Evolutionary conservation across 192 early-diverging fungal species (phyloP).

Genomic region (Entrophospora sp.): DNA sequence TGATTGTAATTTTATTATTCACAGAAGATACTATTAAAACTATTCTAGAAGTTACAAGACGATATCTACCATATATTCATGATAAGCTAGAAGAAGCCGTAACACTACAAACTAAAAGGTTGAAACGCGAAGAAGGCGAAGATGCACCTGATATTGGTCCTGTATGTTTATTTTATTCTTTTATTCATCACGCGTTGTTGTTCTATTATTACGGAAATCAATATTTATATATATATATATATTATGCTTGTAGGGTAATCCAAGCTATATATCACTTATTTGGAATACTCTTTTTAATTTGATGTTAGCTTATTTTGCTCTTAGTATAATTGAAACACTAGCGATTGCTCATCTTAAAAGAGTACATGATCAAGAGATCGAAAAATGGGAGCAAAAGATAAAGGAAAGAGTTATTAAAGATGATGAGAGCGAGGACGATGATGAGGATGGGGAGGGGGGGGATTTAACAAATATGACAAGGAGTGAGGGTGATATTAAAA

Average conservation of each 20-base stretch:
- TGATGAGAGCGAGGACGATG: too few relatives aligned
- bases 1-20: slow-evolving; percentile 76
- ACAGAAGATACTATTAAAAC: slow-evolving; percentile 64
- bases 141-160: slow-evolving; percentile 9
- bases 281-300: slow-evolving; percentile 75
- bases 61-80: slow-evolving; percentile 49
- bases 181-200: neutral
- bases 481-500: neutral
- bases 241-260: slow-evolving; percentile 7
- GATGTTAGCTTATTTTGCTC: slow-evolving; percentile 80
- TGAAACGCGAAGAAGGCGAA: slow-evolving; percentile 22
- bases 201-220: neutral
- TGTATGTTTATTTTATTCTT: neutral
- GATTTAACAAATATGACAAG: neutral
- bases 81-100: slow-evolving; percentile 44
- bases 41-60: slow-evolving; percentile 42
- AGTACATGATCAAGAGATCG: slow-evolving; percentile 36
- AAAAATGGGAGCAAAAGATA: slow-evolving; percentile 26
- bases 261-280: slow-evolving; percentile 47
- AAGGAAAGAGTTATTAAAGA: neutral
- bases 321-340: slow-evolving; percentile 76
- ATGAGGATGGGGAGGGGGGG: neutral
- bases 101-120: slow-evolving; percentile 31
- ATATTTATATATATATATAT: slow-evolving; percentile 7
- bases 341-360: slow-evolving; percentile 65